These are phyloP conservation scores for Thielaviopsis populi DNA, from an alignment of 2,329 filamentous ascomycete species.

Conservation along the genomic window DNA sequence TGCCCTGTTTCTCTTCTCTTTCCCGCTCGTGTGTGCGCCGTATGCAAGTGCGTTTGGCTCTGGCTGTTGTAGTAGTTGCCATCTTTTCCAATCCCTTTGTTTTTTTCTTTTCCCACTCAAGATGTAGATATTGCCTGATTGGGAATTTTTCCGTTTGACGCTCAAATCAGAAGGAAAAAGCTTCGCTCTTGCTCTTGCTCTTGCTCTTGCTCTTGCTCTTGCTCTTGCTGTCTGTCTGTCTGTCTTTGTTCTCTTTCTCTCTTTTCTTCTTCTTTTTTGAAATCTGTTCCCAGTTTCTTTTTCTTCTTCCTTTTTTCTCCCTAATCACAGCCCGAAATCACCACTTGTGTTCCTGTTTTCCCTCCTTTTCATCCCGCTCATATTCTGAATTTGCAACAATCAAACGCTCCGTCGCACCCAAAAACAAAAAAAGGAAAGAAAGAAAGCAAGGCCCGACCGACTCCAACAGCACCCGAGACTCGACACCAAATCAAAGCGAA, in stretches of 20 bases:
- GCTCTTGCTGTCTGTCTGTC: neutral
- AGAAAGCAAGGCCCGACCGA: neutral
- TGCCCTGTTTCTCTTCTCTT: neutral
- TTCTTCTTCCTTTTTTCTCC: neutral
- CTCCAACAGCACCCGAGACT: neutral
- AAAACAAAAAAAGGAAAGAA: neutral
- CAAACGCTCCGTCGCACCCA: neutral
- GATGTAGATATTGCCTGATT: conserved; percentile 3
- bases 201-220: neutral
- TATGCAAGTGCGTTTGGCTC: neutral
- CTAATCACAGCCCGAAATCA: too few relatives aligned
- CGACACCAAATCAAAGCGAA: neutral
- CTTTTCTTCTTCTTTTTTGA: neutral
- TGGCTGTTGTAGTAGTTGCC: neutral
- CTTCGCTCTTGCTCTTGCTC: neutral
- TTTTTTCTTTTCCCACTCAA: too few relatives aligned
- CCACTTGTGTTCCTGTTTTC: neutral
- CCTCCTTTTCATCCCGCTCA: neutral
- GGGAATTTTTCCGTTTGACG: neutral
- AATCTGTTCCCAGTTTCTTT: neutral
- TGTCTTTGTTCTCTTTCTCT: neutral
- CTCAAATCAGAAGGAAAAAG: neutral
- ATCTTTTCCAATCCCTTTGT: neutral
- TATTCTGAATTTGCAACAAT: neutral
- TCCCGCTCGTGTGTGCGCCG: neutral